Percentiles rank a stretch among this genome's conserved stretches.
These are phyloP conservation scores for Fraxinus cuspidata DNA, from an alignment of 257 asterid species.

Conservation along the genomic window DNA sequence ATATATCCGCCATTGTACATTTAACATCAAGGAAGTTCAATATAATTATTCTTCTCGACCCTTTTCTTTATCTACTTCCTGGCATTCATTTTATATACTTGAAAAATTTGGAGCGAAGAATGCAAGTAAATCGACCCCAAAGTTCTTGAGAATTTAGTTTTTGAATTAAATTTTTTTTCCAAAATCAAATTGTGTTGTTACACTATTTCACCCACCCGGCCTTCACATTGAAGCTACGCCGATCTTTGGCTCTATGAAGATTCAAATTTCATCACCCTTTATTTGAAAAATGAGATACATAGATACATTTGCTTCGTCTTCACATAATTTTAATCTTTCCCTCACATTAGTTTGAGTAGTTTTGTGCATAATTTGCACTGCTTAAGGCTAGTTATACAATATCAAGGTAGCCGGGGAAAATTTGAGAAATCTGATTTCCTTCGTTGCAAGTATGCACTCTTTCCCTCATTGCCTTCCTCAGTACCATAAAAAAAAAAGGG, in stretches of 20 bases:
- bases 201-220: no score
- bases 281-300: neutral
- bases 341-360: slow-evolving; percentile 18
- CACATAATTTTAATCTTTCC: slow-evolving; percentile 19
- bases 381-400: neutral
- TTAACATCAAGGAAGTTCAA: no score
- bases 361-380: neutral
- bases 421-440: slow-evolving; percentile 81
- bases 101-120: no score
- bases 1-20: no score
- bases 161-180: no score
- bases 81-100: no score
- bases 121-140: no score
- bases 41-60: no score
- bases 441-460: slow-evolving; percentile 63
- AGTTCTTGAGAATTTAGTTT: no score
- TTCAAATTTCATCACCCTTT: neutral
- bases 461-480: slow-evolving; percentile 90
- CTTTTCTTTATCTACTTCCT: no score
- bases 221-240: no score
- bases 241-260: neutral
- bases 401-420: slow-evolving; percentile 70
- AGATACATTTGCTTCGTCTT: neutral
- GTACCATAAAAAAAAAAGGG: slow-evolving; percentile 83
- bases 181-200: neutral